Evolutionary conservation across 2,329 filamentous ascomycete species (phyloP).

Genomic region (Ophidiomyces ophidiicola): DNA sequence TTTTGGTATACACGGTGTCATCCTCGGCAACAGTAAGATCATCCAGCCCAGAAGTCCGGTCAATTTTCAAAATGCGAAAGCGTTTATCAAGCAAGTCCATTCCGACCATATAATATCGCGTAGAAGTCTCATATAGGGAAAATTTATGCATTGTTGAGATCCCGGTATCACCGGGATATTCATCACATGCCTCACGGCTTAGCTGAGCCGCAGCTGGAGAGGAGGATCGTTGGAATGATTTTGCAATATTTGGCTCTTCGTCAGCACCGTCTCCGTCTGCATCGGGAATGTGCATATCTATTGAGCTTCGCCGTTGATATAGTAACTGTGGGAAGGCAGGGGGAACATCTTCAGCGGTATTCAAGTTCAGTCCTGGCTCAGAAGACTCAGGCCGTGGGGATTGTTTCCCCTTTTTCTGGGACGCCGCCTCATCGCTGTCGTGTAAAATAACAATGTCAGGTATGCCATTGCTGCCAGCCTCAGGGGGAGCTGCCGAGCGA

Average conservation of each 20-base stretch:
- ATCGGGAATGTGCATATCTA: conserved; percentile 23
- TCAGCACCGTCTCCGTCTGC: conserved; percentile 30
- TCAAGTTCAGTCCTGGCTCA: background rate
- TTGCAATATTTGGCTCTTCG: conserved; percentile 34
- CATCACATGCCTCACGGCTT: conserved; percentile 25
- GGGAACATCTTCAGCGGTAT: background rate
- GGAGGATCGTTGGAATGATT: conserved; percentile 33
- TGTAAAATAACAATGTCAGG: conserved; percentile 6
- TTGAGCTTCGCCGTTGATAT: conserved; percentile 24
- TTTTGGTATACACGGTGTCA: conserved; percentile 83
- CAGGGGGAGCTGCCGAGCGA: conserved; percentile 14
- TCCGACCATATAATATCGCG: conserved; percentile 86
- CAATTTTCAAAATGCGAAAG: conserved; percentile 88
- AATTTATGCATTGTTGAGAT: conserved; percentile 77
- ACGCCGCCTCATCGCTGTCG: background rate
- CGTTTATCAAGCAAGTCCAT: conserved; percentile 78
- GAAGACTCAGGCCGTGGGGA: background rate
- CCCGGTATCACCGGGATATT: conserved; percentile 29
- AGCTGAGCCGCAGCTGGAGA: conserved; percentile 30
- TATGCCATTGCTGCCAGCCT: conserved; percentile 7
- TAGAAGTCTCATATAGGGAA: conserved; percentile 91
- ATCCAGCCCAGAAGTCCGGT: conserved; percentile 67
- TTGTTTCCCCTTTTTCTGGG: background rate
- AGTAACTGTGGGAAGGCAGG: conserved; percentile 15
- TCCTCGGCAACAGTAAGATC: conserved; percentile 82